These are phyloP conservation scores for Lepidium didymum DNA, from an alignment of 345 rosid species.

Conservation along the genomic window DNA sequence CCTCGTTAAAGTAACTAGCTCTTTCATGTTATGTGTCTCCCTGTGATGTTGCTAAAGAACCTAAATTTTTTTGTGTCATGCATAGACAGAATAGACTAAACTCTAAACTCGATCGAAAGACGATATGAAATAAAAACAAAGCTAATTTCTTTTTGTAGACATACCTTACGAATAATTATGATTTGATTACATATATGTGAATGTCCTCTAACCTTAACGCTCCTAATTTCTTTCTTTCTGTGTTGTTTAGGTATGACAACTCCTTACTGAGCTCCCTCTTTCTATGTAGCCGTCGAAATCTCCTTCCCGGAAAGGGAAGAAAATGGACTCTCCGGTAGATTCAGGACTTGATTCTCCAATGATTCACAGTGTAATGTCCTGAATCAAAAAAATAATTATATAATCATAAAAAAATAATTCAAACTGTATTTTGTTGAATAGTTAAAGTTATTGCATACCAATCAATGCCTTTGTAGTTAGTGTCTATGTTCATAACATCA, in stretches of 20 bases:
- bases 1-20: not conserved
- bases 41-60: constrained; percentile 6
- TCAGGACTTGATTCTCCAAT: constrained; percentile 43
- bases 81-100: not conserved
- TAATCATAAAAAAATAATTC: not conserved
- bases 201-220: constrained; percentile 9
- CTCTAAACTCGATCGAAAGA: not conserved
- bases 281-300: constrained; percentile 63
- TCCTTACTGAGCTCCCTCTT: not conserved
- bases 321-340: constrained; percentile 89
- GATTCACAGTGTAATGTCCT: constrained; percentile 8
- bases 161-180: not conserved
- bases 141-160: not conserved
- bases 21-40: not conserved
- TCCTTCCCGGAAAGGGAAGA: constrained; percentile 49
- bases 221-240: constrained; percentile 4
- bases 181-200: not conserved
- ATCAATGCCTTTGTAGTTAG: constrained; percentile 48
- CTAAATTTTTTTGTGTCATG: constrained; percentile 1
- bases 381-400: not conserved
- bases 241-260: not conserved
- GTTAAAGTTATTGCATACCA: constrained; percentile 35
- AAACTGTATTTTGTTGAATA: not conserved
- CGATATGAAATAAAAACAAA: not conserved
- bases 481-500: constrained; percentile 30